Evolutionary conservation across 169 alveolate genomes (phyloP).

Genomic region (Theileria parva): DNA sequence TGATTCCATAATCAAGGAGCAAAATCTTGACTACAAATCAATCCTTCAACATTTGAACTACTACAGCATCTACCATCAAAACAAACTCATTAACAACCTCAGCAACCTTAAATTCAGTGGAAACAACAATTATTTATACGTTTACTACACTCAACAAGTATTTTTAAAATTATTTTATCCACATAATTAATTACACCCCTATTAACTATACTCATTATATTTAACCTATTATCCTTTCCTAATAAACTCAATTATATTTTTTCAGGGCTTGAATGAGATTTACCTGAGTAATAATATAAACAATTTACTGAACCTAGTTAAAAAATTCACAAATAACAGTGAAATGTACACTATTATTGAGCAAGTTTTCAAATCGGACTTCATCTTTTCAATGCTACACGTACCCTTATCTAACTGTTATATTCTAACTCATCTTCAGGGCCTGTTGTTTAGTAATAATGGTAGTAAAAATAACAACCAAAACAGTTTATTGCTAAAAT

Average conservation of each 20-base stretch:
- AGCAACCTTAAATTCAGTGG: constrained; percentile 1
- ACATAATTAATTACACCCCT: background rate
- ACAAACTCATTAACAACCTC: constrained; percentile 1
- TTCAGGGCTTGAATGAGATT: background rate
- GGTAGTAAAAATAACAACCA: background rate
- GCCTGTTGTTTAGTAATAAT: background rate
- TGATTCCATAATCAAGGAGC: constrained; percentile 31
- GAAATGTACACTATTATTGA: background rate
- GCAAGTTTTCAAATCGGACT: background rate
- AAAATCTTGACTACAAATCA: constrained; percentile 37
- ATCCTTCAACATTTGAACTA: constrained; percentile 30
- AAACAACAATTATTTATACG: background rate
- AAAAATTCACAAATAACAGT: background rate
- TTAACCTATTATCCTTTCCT: background rate
- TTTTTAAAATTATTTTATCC: background rate
- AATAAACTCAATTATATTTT: background rate
- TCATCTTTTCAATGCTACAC: background rate
- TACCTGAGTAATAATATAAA: background rate
- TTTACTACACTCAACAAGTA: constrained; percentile 8
- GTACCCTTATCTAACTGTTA: background rate
- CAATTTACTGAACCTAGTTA: background rate
- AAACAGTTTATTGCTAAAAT: background rate
- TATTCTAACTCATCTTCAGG: background rate
- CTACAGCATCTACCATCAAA: constrained; percentile 23
- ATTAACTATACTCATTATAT: background rate